Conservation (phyloP, 805 yeast genomes). For the Sungouiozyma intestinalis region DNA sequence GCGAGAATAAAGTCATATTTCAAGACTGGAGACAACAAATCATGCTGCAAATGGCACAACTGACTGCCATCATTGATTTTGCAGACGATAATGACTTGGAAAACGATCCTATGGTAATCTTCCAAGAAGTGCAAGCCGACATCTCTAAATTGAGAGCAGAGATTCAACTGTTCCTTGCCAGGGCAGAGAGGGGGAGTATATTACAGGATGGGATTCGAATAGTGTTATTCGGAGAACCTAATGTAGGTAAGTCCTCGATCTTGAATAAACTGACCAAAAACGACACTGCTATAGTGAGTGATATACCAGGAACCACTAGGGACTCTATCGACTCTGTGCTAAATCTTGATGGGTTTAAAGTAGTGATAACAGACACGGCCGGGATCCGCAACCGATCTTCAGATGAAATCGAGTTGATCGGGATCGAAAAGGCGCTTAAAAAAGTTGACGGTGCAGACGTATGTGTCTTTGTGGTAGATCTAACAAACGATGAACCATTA, state of each 20-base stretch:
- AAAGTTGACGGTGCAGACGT: constrained; percentile 56
- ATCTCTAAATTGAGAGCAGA: constrained; percentile 36
- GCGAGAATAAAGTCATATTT: constrained; percentile 48
- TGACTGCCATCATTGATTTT: constrained; percentile 87
- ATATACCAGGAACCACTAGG: constrained; percentile 88
- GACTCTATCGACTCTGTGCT: constrained; percentile 76
- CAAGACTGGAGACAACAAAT: constrained; percentile 56
- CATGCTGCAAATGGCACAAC: constrained; percentile 54
- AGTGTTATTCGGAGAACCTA: constrained; percentile 81
- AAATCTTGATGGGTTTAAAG: constrained; percentile 76
- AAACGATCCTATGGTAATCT: constrained; percentile 40
- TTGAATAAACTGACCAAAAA: constrained; percentile 65
- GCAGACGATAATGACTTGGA: constrained; percentile 87
- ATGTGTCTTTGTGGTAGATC: constrained; percentile 46
- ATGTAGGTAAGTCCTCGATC: constrained; percentile 90
- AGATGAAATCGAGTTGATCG: constrained; percentile 65
- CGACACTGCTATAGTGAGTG: constrained; percentile 85
- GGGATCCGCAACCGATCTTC: constrained; percentile 53
- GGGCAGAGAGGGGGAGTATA: constrained; percentile 49
- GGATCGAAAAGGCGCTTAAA: constrained; percentile 64
- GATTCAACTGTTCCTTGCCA: constrained; percentile 33
- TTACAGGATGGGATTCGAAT: constrained; percentile 63
- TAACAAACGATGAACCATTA: constrained; percentile 17
- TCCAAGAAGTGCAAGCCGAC: constrained; percentile 38
- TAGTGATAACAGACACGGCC: constrained; percentile 84